These are phyloP conservation scores for Paralagenidium karlingii DNA, from an alignment of 352 stramenopile species.

Conservation along the genomic window DNA sequence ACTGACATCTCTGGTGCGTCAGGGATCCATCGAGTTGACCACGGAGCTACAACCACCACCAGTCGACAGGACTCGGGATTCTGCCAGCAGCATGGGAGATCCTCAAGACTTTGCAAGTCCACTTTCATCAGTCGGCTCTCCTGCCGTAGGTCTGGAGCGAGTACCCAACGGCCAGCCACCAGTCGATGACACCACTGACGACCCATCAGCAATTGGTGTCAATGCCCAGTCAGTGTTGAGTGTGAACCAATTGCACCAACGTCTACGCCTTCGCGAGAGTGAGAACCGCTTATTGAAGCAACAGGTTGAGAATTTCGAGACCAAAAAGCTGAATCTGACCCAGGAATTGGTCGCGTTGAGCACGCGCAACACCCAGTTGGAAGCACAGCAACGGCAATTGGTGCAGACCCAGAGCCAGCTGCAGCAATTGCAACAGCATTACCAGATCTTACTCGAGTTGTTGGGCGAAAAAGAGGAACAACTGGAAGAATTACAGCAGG, in stretches of 20 bases:
- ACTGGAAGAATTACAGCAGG: conserved; percentile 73
- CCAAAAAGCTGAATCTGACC: conserved; percentile 48
- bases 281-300: conserved; percentile 66
- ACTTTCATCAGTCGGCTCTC: too few species aligned
- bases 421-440: conserved; percentile 46
- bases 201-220: too few species aligned
- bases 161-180: too few species aligned
- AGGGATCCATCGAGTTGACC: too few species aligned
- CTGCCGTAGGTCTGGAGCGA: too few species aligned
- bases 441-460: conserved; percentile 69
- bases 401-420: conserved; percentile 35
- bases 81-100: too few species aligned
- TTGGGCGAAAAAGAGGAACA: conserved; percentile 82
- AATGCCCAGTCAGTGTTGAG: conserved; percentile 47
- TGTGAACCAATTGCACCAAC: conserved; percentile 62
- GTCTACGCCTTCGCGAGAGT: conserved; percentile 51
- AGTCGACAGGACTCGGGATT: too few species aligned
- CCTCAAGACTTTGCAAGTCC: too few species aligned
- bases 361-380: conserved; percentile 55
- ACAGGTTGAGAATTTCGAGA: conserved; percentile 44
- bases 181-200: too few species aligned
- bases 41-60: too few species aligned
- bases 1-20: too few species aligned
- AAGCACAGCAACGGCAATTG: conserved; percentile 35
- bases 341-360: conserved; percentile 66